Evolutionary conservation across 306 rosid species (phyloP).

Genomic region (Prunus mume): DNA sequence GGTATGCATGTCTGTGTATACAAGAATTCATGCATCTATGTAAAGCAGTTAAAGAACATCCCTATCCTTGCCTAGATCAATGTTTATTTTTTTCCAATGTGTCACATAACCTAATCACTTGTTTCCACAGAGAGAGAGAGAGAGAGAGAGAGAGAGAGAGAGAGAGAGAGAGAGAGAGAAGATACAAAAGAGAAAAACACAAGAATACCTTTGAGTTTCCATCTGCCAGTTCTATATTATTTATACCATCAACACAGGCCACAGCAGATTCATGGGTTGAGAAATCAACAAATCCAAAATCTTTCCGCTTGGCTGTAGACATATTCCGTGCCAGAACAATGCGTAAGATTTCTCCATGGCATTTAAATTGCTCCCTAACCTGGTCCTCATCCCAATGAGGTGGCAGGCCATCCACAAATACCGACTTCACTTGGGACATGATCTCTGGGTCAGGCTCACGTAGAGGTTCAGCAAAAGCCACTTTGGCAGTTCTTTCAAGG

Average conservation of each 20-base stretch:
- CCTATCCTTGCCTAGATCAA: background rate
- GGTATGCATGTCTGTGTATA: background rate
- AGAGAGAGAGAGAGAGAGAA: background rate
- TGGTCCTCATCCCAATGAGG: conserved; percentile 68
- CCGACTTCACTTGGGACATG: conserved; percentile 84
- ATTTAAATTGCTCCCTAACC: conserved; percentile 46
- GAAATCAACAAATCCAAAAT: conserved; percentile 86
- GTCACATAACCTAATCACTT: background rate
- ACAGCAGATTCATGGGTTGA: conserved; percentile 74
- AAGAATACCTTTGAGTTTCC: conserved; percentile 57
- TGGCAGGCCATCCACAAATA: conserved; percentile 74
- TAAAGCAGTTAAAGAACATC: background rate
- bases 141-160: background rate
- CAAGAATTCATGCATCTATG: background rate
- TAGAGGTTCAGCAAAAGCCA: conserved; percentile 80
- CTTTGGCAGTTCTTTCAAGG: conserved; percentile 78
- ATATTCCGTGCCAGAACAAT: conserved; percentile 67
- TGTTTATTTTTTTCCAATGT: background rate
- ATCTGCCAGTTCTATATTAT: conserved; percentile 51
- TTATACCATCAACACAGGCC: conserved; percentile 60
- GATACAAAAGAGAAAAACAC: background rate
- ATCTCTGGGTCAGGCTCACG: conserved; percentile 65
- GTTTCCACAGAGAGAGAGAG: background rate
- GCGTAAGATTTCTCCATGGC: conserved; percentile 62
- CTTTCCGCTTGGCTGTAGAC: conserved; percentile 73